phyloP scores from a whole-genome alignment of 768 basidiomycete species.

The Boletus vermiculosoides region DNA sequence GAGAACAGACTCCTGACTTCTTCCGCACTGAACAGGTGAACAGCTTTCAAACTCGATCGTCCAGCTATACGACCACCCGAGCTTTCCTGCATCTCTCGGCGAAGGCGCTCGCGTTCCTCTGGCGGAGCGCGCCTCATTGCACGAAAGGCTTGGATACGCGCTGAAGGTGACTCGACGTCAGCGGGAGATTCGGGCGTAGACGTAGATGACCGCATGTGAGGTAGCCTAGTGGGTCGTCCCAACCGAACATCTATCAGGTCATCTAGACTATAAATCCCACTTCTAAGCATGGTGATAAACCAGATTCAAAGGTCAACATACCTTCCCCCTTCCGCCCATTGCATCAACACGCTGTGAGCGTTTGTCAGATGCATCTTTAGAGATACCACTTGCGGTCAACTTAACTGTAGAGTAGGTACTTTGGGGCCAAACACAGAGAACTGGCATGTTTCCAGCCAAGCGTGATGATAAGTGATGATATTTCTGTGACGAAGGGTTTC shows the following conservation, averaged over 20 bases:
- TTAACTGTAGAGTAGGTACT: constrained; percentile 83
- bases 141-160: constrained; percentile 74
- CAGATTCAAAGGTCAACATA: constrained; percentile 15
- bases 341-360: constrained; percentile 72
- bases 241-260: constrained; percentile 82
- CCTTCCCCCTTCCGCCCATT: constrained; percentile 90
- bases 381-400: constrained; percentile 22
- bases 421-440: constrained; percentile 89
- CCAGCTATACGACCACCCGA: constrained; percentile 23
- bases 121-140: constrained; percentile 64
- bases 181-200: constrained; percentile 24
- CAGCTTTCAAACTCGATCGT: constrained; percentile 57
- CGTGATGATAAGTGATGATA: constrained; percentile 93
- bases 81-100: constrained; percentile 46
- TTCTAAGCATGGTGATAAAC: neutral
- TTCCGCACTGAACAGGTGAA: constrained; percentile 81
- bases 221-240: constrained; percentile 50
- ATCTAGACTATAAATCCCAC: constrained; percentile 52
- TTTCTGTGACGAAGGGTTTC: constrained; percentile 89
- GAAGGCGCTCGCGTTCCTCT: constrained; percentile 60
- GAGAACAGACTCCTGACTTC: constrained; percentile 79
- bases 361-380: neutral
- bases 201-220: constrained; percentile 40
- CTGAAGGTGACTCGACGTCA: constrained; percentile 57
- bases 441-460: constrained; percentile 84